Percentiles rank a stretch among this genome's conserved stretches.
phyloP scores from a whole-genome alignment of 2,329 filamentous ascomycete species.

The Coniochaeta sp. region DNA sequence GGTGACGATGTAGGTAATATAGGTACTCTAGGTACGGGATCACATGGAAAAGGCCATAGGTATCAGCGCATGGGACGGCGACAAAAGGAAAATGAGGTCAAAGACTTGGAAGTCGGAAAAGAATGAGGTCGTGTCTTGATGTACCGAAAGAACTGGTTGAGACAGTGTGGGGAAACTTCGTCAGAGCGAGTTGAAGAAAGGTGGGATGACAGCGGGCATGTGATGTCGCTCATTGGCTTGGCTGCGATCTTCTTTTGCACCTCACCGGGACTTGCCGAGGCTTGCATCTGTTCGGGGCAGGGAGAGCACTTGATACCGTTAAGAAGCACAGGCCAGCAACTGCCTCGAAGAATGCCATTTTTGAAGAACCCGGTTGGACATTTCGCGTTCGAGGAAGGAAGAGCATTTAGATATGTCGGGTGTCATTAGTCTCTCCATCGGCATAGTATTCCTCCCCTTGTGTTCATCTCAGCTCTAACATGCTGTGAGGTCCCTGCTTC shows the following conservation, averaged over 20 bases:
- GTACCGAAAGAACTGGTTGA: background rate
- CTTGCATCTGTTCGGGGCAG: conserved; percentile 1
- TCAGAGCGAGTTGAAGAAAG: background rate
- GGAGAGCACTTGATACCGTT: background rate
- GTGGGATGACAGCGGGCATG: background rate
- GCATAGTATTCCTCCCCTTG: no score
- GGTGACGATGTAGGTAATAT: background rate
- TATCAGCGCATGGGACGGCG: background rate
- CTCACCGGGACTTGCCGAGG: background rate
- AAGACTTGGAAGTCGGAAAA: background rate
- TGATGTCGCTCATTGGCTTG: background rate
- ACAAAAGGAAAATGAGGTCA: background rate
- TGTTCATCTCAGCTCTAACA: no score
- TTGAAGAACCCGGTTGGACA: no score
- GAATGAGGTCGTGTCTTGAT: background rate
- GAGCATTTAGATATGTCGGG: no score
- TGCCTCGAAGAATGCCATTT: no score
- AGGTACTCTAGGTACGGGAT: background rate
- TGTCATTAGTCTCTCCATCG: no score
- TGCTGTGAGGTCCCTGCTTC: background rate
- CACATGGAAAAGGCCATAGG: background rate
- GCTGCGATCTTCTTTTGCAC: background rate
- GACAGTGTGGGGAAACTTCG: background rate
- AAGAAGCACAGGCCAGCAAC: no score
- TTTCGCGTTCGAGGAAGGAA: no score